phyloP scores from a whole-genome alignment of 176 grass and related monocot species.

The Avena sativa region DNA sequence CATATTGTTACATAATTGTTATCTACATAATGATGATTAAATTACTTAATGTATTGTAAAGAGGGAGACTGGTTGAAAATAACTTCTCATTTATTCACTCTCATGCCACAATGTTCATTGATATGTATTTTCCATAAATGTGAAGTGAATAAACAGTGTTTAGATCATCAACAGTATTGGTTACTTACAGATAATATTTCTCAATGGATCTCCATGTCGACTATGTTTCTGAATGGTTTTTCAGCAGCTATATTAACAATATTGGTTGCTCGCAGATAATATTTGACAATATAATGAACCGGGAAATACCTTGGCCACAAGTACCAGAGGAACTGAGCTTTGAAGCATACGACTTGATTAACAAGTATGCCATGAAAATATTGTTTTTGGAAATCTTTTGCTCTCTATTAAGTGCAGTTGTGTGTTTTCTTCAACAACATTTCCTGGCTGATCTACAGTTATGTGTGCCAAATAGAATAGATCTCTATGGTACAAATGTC shows the following conservation, averaged over 20 bases:
- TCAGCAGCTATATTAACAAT: not conserved
- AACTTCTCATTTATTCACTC: not conserved
- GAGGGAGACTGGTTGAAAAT: not conserved
- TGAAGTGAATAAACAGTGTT: not conserved
- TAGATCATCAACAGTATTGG: not conserved
- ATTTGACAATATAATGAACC: constrained; percentile 99
- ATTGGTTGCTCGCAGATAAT: constrained; percentile 66
- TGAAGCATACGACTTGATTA: constrained; percentile 81
- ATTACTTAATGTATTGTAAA: constrained; percentile 5
- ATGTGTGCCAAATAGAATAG: not conserved
- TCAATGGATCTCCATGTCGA: not conserved
- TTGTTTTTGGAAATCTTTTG: not conserved
- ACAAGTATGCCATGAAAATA: constrained; percentile 70
- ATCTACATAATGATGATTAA: not conserved
- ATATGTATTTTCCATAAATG: not conserved
- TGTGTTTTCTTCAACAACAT: not conserved
- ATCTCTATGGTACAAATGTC: not conserved
- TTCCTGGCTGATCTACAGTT: not conserved
- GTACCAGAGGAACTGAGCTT: constrained; percentile 82
- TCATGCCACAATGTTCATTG: not conserved
- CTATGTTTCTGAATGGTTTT: not conserved
- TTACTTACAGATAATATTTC: not conserved
- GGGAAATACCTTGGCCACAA: constrained; percentile 95
- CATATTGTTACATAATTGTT: not conserved
- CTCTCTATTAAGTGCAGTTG: not conserved